Base-by-base conservation (phyloP, 306 rosid species). In the Fragaria nilgerrensis region DNA sequence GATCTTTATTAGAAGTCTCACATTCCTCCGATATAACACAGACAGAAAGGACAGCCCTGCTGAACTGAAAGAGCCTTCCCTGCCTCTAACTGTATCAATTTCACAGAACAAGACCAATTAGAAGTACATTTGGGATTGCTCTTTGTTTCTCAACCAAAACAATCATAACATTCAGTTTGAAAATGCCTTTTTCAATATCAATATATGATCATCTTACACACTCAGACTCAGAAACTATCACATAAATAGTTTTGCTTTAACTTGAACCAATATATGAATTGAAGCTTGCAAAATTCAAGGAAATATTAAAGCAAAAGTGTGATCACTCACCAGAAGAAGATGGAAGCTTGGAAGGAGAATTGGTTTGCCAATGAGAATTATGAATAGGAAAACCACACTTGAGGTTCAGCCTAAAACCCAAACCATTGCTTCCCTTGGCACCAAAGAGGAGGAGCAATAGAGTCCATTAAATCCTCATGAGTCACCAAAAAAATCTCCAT, bases 391-490 rank as follows among this genome's bases (percentile, higher is more conserved):
- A 74, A 62, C 70, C 81, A 68, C 77, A 83, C 79, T 86, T 87
- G 77, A 90, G 82, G 77, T 84, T 88, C 11, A 90, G 84, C 78
- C 88, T 82, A 76, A 90, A 90, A 86, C 84, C 82, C 74, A 89
- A 70, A 78, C 89, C 98, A 94, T 94, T 19, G 47, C 74, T 82
- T 77, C 65, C 20, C 13, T 47, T 8, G 82, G 41, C 76, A 41
- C 75, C 68, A 76, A 78, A 58, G 75, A 43, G 75, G 76, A 80
- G 84, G 76, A 80, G 84, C 72, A 78, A 86, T 32, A 45, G 82
- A 68, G 87, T 74, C 85, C 88, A 86, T 88, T 83, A 87, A 90
- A 81, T 50, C 80, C 34, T 77, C 82, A 55, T 55, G 77, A 63
- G 41, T 6, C 34, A 13, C 23, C 37, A 43, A 62, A 62, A 44